Base-by-base conservation (phyloP, 192 early-diverging fungal species). In the Podila epicladia region DNA sequence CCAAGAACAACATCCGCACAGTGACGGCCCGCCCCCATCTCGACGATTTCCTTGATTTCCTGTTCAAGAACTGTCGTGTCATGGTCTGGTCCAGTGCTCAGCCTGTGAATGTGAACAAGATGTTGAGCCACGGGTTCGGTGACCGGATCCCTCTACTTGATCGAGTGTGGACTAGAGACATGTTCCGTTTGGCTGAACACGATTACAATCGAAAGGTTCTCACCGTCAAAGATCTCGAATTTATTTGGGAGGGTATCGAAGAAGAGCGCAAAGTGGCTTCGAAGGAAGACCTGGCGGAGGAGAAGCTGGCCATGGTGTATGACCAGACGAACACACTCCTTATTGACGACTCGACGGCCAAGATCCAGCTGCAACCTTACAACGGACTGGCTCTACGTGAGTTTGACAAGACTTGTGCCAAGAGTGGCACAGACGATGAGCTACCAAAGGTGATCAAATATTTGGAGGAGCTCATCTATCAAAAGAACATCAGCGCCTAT, bases 51-150 rank as follows among this genome's bases (percentile, higher is more conserved):
- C 69, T 93, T 26, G 64, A 85, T 24, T 94, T 89, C 72, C 61
- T 89, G 0, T 84, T 92, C 60, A 60, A 64, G 9, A 69, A 87
- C 63, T 94, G 92, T 85, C 72, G 75, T 7, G 92, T 94, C 20
- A 91, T 93, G 89, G 86, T 94, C 3, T 94, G 93, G 93, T 91
- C 89, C 51, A 91, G 91, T 11, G 91, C 93, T 0, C 87, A 87
- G 45, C 86, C 87, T 15, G 57, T 68, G 1, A 93, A 82, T 62
- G 89, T 94, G 2, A 62, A 82, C 3, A 37, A 64, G 17, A 50
- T 85, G 69, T 15, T 80, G 22, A 48, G 45, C 22, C 63, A 58
- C 50, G 70, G 71, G 2, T 80, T 80, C 53, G 77, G 71, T 12
- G 22, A 73, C 20, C 60, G 66, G 4, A 77, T 92, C 71, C 73